phyloP scores from a whole-genome alignment of 2,329 filamentous ascomycete genomes.

The Drechslerella coelobrocha region DNA sequence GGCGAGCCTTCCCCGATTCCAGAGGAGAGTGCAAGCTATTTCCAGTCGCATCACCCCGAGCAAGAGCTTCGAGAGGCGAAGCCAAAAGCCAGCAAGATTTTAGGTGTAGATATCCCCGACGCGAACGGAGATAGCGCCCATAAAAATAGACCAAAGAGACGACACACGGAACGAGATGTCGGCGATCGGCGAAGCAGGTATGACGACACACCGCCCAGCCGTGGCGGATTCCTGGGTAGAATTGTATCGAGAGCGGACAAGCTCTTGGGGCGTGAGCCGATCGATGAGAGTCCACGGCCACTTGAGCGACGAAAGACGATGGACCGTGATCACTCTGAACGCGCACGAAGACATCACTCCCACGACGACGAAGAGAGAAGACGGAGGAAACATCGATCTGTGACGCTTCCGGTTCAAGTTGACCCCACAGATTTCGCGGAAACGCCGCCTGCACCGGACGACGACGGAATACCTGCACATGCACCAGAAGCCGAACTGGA shows the following conservation, averaged over 20 bases:
- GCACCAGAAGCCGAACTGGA: slow-evolving; percentile 13
- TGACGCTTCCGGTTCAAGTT: slow-evolving; percentile 26
- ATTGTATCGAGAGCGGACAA: slow-evolving; percentile 25
- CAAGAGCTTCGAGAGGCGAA: slow-evolving; percentile 34
- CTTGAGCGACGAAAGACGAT: slow-evolving; percentile 37
- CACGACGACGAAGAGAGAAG: slow-evolving; percentile 31
- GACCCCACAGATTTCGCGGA: slow-evolving; percentile 40
- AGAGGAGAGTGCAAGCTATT: slow-evolving; percentile 29
- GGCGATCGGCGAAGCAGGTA: slow-evolving; percentile 17
- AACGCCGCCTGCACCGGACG: slow-evolving; percentile 17
- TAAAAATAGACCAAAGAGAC: slow-evolving; percentile 17
- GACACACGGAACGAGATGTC: slow-evolving; percentile 30
- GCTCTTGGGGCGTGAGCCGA: slow-evolving; percentile 27
- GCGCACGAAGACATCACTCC: slow-evolving; percentile 26
- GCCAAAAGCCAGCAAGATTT: slow-evolving; percentile 39
- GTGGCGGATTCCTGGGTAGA: slow-evolving; percentile 32
- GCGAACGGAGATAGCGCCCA: slow-evolving; percentile 25
- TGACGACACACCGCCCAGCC: slow-evolving; percentile 30
- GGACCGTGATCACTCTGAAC: slow-evolving; percentile 33
- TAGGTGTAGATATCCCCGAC: slow-evolving; percentile 33
- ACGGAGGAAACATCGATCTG: slow-evolving; percentile 40
- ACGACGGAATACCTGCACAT: slow-evolving; percentile 19
- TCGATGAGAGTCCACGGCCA: slow-evolving; percentile 27
- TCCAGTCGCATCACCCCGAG: slow-evolving; percentile 24
- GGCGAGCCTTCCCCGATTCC: slow-evolving; percentile 42